phyloP scores from a whole-genome alignment of 768 basidiomycete genomes.

The Neoboletus magnificus region DNA sequence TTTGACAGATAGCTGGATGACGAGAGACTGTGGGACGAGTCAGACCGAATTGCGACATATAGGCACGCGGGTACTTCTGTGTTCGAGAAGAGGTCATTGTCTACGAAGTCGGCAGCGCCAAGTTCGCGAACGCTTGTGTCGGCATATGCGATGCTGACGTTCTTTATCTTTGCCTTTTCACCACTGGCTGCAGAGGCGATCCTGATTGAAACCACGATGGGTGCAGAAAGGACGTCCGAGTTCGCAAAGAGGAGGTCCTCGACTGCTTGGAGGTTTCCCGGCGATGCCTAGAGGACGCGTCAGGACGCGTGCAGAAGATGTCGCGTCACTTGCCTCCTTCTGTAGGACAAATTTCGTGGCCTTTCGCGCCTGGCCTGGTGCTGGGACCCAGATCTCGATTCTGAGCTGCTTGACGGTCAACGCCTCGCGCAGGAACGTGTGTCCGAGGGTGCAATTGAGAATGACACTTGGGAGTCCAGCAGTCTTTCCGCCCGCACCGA shows the following conservation, averaged over 20 bases:
- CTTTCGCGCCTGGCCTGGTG: slow-evolving; percentile 72
- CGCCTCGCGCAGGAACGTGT: slow-evolving; percentile 81
- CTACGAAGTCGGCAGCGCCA: slow-evolving; percentile 87
- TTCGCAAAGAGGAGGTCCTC: slow-evolving; percentile 85
- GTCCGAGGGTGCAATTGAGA: slow-evolving; percentile 73
- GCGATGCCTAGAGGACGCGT: slow-evolving; percentile 55
- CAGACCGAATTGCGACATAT: background rate
- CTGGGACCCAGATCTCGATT: slow-evolving; percentile 86
- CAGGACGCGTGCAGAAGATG: background rate
- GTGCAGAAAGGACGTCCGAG: slow-evolving; percentile 76
- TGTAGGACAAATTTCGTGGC: slow-evolving; percentile 70
- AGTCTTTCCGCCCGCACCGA: slow-evolving; percentile 61
- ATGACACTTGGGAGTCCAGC: slow-evolving; percentile 73
- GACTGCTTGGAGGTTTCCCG: slow-evolving; percentile 66
- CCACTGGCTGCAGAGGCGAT: slow-evolving; percentile 53
- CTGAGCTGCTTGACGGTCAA: slow-evolving; percentile 86
- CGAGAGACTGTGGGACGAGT: slow-evolving; percentile 60
- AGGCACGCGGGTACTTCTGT: slow-evolving; percentile 62
- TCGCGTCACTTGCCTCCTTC: slow-evolving; percentile 59
- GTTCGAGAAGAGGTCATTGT: slow-evolving; percentile 95
- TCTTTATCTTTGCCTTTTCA: slow-evolving; percentile 60
- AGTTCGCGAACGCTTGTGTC: slow-evolving; percentile 84
- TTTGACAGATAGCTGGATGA: slow-evolving; percentile 97
- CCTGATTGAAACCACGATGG: slow-evolving; percentile 88
- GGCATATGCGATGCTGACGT: slow-evolving; percentile 86